These are phyloP conservation scores for Acidiella bohemica DNA, from an alignment of 495 filamentous ascomycete genomes.

Conservation along the genomic window DNA sequence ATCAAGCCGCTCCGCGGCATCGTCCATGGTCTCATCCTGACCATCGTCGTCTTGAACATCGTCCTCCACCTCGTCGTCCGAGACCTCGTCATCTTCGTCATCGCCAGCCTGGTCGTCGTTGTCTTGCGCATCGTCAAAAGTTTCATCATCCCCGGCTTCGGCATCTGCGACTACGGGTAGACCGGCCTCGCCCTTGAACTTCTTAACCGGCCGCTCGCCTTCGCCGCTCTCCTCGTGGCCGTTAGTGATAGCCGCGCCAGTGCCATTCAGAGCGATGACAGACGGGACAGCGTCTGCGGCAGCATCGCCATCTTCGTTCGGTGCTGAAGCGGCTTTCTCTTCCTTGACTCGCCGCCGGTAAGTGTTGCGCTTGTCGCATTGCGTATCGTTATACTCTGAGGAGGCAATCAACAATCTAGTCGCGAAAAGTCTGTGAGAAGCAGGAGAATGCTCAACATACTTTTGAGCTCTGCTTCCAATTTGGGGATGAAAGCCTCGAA, in stretches of 20 bases:
- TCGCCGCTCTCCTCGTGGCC: slow-evolving; percentile 7
- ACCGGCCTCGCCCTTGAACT: slow-evolving; percentile 26
- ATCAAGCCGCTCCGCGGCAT: slow-evolving; percentile 29
- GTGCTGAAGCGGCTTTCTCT: slow-evolving; percentile 28
- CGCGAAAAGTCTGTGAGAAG: neutral
- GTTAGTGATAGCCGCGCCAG: slow-evolving; percentile 11
- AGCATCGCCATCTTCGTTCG: slow-evolving; percentile 14
- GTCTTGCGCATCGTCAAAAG: slow-evolving; percentile 17
- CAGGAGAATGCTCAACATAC: slow-evolving; percentile 25
- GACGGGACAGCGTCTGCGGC: slow-evolving; percentile 19
- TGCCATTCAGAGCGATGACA: slow-evolving; percentile 12
- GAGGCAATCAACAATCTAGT: neutral
- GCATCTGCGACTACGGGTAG: slow-evolving; percentile 8
- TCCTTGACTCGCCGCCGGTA: slow-evolving; percentile 41
- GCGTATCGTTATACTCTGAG: slow-evolving; percentile 43
- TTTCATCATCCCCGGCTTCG: slow-evolving; percentile 14
- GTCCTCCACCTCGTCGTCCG: slow-evolving; percentile 41
- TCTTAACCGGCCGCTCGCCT: slow-evolving; percentile 20
- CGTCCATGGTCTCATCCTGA: slow-evolving; percentile 32
- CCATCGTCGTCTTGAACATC: slow-evolving; percentile 35
- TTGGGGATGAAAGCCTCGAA: slow-evolving; percentile 60
- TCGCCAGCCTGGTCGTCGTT: slow-evolving; percentile 29
- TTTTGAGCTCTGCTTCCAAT: slow-evolving; percentile 48
- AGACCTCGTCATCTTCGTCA: slow-evolving; percentile 39
- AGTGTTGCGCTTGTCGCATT: slow-evolving; percentile 50